Evolutionary conservation across 345 rosid genomes (phyloP), one percentile per base, ranked within the genome.

Genomic region (Eucalyptus erythrocorys): DNA sequence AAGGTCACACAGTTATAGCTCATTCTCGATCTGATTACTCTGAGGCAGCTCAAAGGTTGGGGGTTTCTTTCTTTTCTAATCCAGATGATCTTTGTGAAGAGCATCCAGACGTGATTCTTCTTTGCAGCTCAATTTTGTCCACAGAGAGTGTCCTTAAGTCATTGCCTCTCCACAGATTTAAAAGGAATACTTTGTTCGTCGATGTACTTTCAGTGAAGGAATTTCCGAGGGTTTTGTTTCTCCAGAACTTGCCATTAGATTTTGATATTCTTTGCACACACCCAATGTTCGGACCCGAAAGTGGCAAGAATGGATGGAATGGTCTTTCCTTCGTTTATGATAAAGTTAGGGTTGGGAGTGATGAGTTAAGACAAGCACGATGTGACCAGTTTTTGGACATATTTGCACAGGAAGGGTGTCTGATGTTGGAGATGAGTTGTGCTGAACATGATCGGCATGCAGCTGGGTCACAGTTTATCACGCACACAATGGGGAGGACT

Each of bases 221-320:
- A 93, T 95, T 96, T 87, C 97, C 99, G 7, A 94, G 90, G 92
- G 93, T 89, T 79, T 87, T 93, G 87, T 94, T 96, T 89, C 91
- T 96, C 87, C 93, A 91, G 86, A 61, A 88, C 88, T 90, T 94
- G 90, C 96, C 97, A 40, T 88, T 90, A 32, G 93, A 93, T 71
- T 96, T 96, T 71, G 97, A 96, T 91, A 91, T 95, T 90, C 92
- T 96, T 61, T 97, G 99, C 89, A 92, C 98, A 0, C 98, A 95
- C 86, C 98, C 99, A 19, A 96, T 95, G 99, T 96, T 96, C 88
- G 98, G 98, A 50, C 99, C 96, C 1, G 98, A 95, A 91, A 97
- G 98, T 85, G 98, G 97, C 86, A 96, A 92, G 91, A 92, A 95
- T 47, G 97, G 97, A n/a, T 97, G 98, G 98, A 85, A 84, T 17